Base-by-base conservation (phyloP, 768 basidiomycete genomes). In the Rhodotorula kratochvilovae region DNA sequence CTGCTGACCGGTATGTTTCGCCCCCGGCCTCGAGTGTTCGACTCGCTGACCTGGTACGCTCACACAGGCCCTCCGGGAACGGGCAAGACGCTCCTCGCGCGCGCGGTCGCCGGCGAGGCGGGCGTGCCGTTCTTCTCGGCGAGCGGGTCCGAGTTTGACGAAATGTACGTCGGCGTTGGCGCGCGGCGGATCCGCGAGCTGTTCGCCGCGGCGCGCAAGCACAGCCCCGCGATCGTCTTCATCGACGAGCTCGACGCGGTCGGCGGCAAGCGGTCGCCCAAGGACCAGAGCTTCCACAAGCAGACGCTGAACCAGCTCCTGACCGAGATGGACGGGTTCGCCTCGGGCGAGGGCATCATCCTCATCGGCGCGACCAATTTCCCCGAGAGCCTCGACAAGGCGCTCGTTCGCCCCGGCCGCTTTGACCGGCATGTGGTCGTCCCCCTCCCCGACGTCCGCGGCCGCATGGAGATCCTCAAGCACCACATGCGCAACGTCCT, bases 51-150 rank as follows among this genome's bases (percentile, higher is more conserved):
- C 13, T 29, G 2, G 17, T 12, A 31, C 33, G 19, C 29, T 35
- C 54, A n/a, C 91, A 91, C 90, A n/a, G 91, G 92, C 33, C 87
- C 89, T 33, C 91, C 92, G 42, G 92, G 95, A 73, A 98, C 96
- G 25, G 96, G 96, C 79, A 99, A 99, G 84, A 99, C 96, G 5
- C 86, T 98, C 85, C 84, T 99, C n/a, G 96, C 96, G 11, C 84
- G 95, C 70, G 96, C 96, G 16, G 89, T 97, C 12, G 96, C 96
- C 5, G 96, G 96, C 58, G 96, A 99, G 83, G 96, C 96, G 25
- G 94, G 90, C 25, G 96, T 99, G 10, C 92, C 93, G 0, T 99
- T 99, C 84, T 88, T 97, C 80, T 96, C 94, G 78, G 92, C 95
- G 46, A 92, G 91, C 45, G 96, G 95, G 19, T 91, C 91, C 61